Evolutionary conservation across 352 stramenopile species (phyloP), one percentile per base, ranked within the genome.

Genomic region (Phytopythium sindhum): DNA sequence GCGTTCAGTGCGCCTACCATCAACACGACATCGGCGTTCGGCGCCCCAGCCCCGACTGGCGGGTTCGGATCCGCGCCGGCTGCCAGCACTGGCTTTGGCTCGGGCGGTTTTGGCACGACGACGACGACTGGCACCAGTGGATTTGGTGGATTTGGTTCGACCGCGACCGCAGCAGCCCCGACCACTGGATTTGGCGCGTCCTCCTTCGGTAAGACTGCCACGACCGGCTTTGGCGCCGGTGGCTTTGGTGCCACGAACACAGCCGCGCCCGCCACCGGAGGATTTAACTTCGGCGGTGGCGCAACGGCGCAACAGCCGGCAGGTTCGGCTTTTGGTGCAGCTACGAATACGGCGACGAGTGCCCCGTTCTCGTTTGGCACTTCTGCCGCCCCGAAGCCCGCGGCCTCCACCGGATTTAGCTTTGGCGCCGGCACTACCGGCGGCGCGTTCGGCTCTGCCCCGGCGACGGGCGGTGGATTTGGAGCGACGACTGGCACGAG

Each of bases 111-210:
- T 6, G 64, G 57, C 21, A 69, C 62, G 33, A 72, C 61, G 31
- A 64, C 33, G 33, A 21, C 52, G 29, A 8, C 52, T 28, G 41
- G 9, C 0, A 52, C 57, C 48, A 66, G 72, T 24, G 69, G 77
- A 4, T 90, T 90, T 67, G 73, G 78, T 23, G 66, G 78, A 0
- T 88, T 86, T 68, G 79, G 79, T 28, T 45, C 47, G 24, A 54
- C 57, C 45, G 39, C 67, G 41, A 29, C 41, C 2, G 47, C 26
- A 17, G 39, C 35, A 1, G 44, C 59, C 29, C 55, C 55, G 26
- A 61, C 55, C 35, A n/a, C 37, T 7, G 55, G 55, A 5, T 61
- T 61, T 26, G 55, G 55, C 19, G 10, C 37, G 28, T 61, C 55
- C 7, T 41, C 55, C 5, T 61, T 61, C 26, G 55, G 55, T 15